These are phyloP conservation scores for Penicillium macrosclerotiorum DNA, from an alignment of 495 filamentous ascomycete species.

Conservation along the genomic window DNA sequence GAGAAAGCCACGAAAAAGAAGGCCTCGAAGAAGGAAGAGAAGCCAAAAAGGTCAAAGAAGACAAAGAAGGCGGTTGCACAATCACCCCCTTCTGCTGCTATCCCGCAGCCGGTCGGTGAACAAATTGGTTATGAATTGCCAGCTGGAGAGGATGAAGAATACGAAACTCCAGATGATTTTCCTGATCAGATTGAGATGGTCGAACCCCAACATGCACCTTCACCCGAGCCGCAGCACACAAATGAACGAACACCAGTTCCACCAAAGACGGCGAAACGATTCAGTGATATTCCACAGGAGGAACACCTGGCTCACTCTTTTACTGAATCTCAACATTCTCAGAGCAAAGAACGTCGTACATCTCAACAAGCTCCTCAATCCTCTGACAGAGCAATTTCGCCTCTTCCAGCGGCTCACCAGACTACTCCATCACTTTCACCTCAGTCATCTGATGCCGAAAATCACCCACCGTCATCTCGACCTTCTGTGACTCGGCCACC, in stretches of 20 bases:
- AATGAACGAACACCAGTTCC: conserved; percentile 35
- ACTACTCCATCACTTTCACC: conserved; percentile 60
- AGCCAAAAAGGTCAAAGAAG: conserved; percentile 53
- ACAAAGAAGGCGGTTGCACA: conserved; percentile 29
- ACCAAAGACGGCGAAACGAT: conserved; percentile 43
- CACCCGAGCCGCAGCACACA: conserved; percentile 15
- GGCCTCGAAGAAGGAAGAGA: conserved; percentile 37
- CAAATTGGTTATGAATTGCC: conserved; percentile 6
- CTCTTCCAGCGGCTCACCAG: conserved; percentile 27
- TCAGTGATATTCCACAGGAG: conserved; percentile 45
- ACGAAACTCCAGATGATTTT: conserved; percentile 20
- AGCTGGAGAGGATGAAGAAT: conserved; percentile 19
- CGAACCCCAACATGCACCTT: conserved; percentile 17
- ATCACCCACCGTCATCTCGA: conserved; percentile 66
- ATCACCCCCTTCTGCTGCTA: conserved; percentile 6
- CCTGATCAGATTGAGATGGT: conserved; percentile 28
- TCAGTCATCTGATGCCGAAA: conserved; percentile 79
- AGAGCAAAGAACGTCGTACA: conserved; percentile 4
- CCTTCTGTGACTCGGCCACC: conserved; percentile 38
- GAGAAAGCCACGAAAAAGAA: conserved; percentile 31
- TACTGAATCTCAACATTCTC: conserved; percentile 22
- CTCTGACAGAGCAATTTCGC: conserved; percentile 29
- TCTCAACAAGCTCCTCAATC: conserved; percentile 7
- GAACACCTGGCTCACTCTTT: conserved; percentile 37
- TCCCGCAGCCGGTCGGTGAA: conserved; percentile 6